Evolutionary conservation across 2,329 filamentous ascomycete genomes (phyloP), one percentile per base, ranked within the genome.

Genomic region (Pezicula radicicola): DNA sequence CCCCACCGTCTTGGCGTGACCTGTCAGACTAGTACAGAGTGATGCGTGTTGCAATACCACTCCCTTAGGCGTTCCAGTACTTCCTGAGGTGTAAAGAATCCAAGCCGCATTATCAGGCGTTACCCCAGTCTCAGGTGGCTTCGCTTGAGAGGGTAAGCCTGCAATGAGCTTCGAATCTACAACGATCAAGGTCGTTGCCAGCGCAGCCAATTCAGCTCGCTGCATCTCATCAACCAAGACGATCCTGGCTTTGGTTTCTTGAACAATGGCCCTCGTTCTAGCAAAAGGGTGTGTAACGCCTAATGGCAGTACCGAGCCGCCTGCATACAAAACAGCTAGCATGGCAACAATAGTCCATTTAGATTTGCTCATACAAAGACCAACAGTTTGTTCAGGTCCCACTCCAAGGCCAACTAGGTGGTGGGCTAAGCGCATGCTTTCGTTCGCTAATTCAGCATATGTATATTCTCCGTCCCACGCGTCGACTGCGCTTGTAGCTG

Each of bases 271-370:
- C 4, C 37, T 46, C 13, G 36, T 39, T 12, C 46, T 48, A 12
- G 33, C 16, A 13, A 43, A 39, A 21, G 48, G 41, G 28, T 51
- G 49, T 33, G 43, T 19, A 30, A 41, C 15, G 16, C 65, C 59
- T 8, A 66, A 30, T 33, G 42, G 42, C 10, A 45, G 42, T 16
- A 45, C 42, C 42, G 42, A 45, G 16, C 55, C 60, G 12, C 64
- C 64, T 36, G 61, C 56, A 46, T 62, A 60, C 30, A 65, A 45
- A 3, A 66, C 56, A 44, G 52, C 58, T 18, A 66, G 48, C 61
- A 64, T 62, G 6, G 59, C 57, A 21, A 66, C 55, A 30, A 64
- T 51, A 27, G 58, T 54, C 52, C 58, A 64, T 36, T 46, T 50
- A 5, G 62, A 63, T 47, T 65, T 65, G 42, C 25, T 30, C 42